These are phyloP conservation scores for Phytopythium helicoides DNA, from an alignment of 352 stramenopile genomes.

Conservation along the genomic window DNA sequence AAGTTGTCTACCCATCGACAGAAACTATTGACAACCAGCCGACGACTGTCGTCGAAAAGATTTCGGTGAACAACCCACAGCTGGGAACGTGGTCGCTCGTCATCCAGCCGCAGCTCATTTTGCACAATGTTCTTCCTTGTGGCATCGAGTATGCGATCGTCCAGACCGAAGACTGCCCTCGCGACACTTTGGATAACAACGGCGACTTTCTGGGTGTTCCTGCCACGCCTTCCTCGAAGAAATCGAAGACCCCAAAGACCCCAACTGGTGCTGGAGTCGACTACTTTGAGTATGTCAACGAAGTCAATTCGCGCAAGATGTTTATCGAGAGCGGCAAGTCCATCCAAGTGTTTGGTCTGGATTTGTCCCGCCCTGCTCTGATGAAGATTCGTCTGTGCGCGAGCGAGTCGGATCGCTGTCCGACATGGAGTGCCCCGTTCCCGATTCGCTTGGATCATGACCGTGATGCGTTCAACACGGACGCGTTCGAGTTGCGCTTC, in stretches of 20 bases:
- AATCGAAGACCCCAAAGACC: conserved; percentile 42
- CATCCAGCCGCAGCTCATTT: conserved; percentile 76
- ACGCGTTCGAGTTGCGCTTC: conserved; percentile 64
- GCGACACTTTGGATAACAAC: conserved; percentile 52
- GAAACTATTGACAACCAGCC: conserved; percentile 82
- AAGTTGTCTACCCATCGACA: conserved; percentile 67
- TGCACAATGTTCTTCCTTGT: conserved; percentile 83
- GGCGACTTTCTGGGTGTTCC: conserved; percentile 46
- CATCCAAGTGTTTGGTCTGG: conserved; percentile 78
- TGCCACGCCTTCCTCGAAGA: conserved; percentile 35
- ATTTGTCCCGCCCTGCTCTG: conserved; percentile 61
- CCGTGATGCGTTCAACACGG: conserved; percentile 43
- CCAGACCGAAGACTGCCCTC: conserved; percentile 67
- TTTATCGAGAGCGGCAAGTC: conserved; percentile 78
- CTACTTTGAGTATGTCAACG: conserved; percentile 73
- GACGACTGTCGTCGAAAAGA: conserved; percentile 72
- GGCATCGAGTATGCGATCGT: conserved; percentile 85
- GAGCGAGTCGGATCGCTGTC: conserved; percentile 39
- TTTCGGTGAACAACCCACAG: conserved; percentile 52
- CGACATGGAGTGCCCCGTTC: conserved; percentile 63
- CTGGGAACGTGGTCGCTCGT: conserved; percentile 74
- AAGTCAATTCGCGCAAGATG: conserved; percentile 76
- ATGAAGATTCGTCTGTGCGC: conserved; percentile 79
- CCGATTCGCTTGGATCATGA: conserved; percentile 50
- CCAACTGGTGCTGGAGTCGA: conserved; percentile 18